Conservation (phyloP, 2,329 filamentous ascomycete species). For the Hypoxylon sp. region DNA sequence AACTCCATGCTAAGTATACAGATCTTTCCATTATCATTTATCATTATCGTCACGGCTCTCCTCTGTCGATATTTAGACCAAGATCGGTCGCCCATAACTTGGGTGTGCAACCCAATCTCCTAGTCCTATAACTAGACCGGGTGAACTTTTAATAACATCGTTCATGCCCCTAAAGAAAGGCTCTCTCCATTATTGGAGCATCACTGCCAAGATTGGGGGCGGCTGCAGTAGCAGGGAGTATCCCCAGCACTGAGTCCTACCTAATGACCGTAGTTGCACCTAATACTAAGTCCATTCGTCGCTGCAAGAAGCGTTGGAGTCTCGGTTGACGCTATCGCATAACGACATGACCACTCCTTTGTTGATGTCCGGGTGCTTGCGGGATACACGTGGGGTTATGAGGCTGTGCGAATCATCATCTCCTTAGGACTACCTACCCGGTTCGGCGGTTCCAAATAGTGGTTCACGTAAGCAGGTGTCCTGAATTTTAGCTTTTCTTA, state of each 20-base stretch:
- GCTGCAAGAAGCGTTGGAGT: not conserved
- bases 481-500: constrained; percentile 4
- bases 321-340: not conserved
- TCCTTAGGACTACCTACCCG: constrained; percentile 2
- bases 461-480: constrained; percentile 36
- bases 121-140: constrained; percentile 16
- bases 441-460: constrained; percentile 12
- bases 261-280: not conserved
- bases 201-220: not conserved
- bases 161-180: not conserved
- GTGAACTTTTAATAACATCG: not conserved
- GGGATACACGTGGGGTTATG: not conserved
- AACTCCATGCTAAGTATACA: constrained; percentile 10
- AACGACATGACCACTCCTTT: not conserved
- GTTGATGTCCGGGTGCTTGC: not conserved
- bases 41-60: constrained; percentile 18
- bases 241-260: not conserved
- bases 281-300: not conserved
- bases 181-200: not conserved
- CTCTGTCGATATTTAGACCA: not conserved
- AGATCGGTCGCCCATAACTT: not conserved
- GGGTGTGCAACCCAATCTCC: constrained; percentile 1
- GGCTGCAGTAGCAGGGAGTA: not conserved
- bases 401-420: constrained; percentile 3
- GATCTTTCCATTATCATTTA: constrained; percentile 22